phyloP scores from a whole-genome alignment of 2,329 filamentous ascomycete genomes.

The Trichoderma pleuroti region DNA sequence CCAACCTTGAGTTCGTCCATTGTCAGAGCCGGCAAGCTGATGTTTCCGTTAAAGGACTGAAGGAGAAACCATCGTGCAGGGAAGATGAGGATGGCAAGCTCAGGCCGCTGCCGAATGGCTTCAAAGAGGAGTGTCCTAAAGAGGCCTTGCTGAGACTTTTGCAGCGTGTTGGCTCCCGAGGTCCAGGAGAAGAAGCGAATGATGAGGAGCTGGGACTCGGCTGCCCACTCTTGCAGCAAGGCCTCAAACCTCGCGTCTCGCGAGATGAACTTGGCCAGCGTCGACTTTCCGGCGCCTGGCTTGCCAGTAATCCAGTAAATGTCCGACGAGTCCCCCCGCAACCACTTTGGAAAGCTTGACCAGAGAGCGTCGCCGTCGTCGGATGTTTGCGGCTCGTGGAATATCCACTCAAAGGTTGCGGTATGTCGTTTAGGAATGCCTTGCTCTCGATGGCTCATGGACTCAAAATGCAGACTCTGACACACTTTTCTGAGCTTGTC shows the following conservation, averaged over 20 bases:
- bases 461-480: background rate
- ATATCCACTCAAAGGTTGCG: background rate
- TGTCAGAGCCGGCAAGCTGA: background rate
- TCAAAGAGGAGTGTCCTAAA: background rate
- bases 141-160: background rate
- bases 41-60: background rate
- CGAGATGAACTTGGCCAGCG: background rate
- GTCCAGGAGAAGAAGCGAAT: background rate
- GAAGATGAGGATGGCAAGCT: background rate
- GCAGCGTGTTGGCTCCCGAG: rapidly evolving
- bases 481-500: background rate
- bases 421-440: background rate
- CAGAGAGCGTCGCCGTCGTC: background rate
- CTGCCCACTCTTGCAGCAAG: background rate
- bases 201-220: background rate
- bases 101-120: background rate
- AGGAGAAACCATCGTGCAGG: background rate
- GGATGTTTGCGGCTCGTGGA: background rate
- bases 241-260: background rate
- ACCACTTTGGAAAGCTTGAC: background rate
- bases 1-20: background rate
- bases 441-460: background rate
- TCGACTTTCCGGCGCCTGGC: background rate
- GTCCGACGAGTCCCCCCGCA: rapidly evolving
- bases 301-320: background rate